Percentiles rank a stretch among this genome's conserved stretches.
phyloP scores from a whole-genome alignment of 1,139 yeast species.

The Scheffersomyces cryptocercus region DNA sequence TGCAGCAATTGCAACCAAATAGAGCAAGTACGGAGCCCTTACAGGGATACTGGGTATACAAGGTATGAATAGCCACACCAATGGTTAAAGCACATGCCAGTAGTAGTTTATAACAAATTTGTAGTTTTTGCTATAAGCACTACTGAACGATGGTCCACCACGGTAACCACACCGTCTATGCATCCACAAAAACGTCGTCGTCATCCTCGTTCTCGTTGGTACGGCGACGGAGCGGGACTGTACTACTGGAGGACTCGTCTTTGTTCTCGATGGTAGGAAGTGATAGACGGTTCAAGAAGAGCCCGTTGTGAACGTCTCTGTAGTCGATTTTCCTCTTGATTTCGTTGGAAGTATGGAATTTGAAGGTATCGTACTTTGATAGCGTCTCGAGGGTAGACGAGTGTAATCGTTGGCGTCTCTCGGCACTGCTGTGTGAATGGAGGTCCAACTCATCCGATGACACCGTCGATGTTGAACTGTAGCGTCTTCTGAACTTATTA shows the following conservation, averaged over 20 bases:
- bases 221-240: constrained; percentile 15
- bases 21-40: too few species aligned
- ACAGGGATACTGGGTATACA: too few species aligned
- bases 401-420: too few species aligned
- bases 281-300: constrained; percentile 19
- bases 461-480: constrained; percentile 3
- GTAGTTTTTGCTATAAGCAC: too few species aligned
- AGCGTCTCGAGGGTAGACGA: too few species aligned
- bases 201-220: constrained; percentile 17
- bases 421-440: too few species aligned
- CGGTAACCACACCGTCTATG: constrained; percentile 9
- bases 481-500: constrained; percentile 27
- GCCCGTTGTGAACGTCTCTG: constrained; percentile 18
- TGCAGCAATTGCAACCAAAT: too few species aligned
- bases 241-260: not conserved
- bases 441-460: not conserved
- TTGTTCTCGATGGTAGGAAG: constrained; percentile 20
- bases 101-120: too few species aligned
- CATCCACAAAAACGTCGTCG: constrained; percentile 30
- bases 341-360: constrained; percentile 2
- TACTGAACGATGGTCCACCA: too few species aligned
- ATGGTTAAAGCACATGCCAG: too few species aligned
- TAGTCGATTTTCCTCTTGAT: constrained; percentile 12
- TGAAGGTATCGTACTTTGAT: constrained; percentile 4
- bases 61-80: too few species aligned